Base-by-base conservation (phyloP, 2,329 filamentous ascomycete genomes). In the Raffaelea deltoideospora region DNA sequence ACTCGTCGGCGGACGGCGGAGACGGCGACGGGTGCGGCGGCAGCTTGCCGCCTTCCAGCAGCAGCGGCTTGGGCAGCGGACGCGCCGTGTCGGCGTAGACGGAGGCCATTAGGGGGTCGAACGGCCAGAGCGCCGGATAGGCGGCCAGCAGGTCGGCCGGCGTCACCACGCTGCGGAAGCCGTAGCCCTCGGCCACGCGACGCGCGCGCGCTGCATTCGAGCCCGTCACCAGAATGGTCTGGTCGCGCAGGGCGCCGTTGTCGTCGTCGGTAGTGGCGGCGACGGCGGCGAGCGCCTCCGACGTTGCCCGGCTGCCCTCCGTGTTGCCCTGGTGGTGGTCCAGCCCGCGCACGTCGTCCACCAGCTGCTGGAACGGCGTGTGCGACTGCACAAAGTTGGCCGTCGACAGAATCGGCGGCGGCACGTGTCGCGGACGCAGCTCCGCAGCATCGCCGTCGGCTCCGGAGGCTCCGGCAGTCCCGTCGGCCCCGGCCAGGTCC, bases 311-410 rank as follows among this genome's bases (percentile, higher is more conserved):
- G 21, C 14, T 10, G n/a, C 5, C 13, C 8, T 3, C 18, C 39
- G 28, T 45, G 26, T 14, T 14, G 26, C 26, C 26, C 10, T 9
- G n/a, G 13, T 26, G 23, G 23, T 26, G 23, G 8, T 13, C 40
- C 23, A 45, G 35, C 3, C 33, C 37, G 3, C 27, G n/a, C 6
- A 31, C 38, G 30, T 46, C 37, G 19, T 43, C 43, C n/a, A 45
- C 63, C 41, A 88, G 60, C 53, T 81, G 72, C 50, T 79, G 67
- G 53, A 90, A 90, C 0, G 88, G 90, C 0, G 88, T 95, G 58
- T 98, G 88, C 19, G 81, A 88, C 55, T 95, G 83, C 31, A 96
- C 69, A 50, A 93, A 85, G 56, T 79, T 78, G 43, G 69, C 70
- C 13, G 69, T 69, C 28, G 76, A 68, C 31, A 90, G 62, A 14